Evolutionary conservation across 139 green algal species (phyloP), one percentile per base, ranked within the genome.

Genomic region (Chlamydomonas eustigma): DNA sequence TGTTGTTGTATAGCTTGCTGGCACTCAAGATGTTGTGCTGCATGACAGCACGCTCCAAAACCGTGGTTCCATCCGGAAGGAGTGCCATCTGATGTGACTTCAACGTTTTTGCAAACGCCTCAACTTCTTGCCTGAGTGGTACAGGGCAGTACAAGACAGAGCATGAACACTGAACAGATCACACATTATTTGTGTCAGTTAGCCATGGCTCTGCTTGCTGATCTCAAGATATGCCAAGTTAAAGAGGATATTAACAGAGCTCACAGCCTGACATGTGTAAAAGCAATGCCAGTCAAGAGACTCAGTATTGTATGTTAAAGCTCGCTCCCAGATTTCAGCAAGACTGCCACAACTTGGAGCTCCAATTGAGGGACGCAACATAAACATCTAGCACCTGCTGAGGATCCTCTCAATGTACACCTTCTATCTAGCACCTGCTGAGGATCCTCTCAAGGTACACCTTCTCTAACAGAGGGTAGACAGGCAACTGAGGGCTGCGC

Each of bases 401-500:
- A 99, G 83, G 64, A 99, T 97, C 44, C 44, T 18, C 63, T 22
- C 63, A 37, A 22, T 35, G 32, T 22, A 35, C 32, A 8, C 63
- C 28, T 35, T 28, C 39, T 74, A 28, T 37, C 32, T 72, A 25
- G 8, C 24, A 98, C 93, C 81, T 94, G 76, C 63, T 84, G 70
- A 99, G 83, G 64, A 99, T 97, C 18, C 94, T 83, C 80, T 98
- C 95, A 80, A 98, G 70, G 85, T 95, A 98, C 31, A 98, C 94
- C 79, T 98, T 98, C 39, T 98, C 90, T 18, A 99, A 77, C 64
- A 99, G 93, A 3, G 91, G 77, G 71, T 88, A 97, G 34, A 96
- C 67, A 0, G 83, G 64, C 50, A 98, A 84, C 34, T 78, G 73
- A 2, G 85, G 65, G 75, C 78, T 90, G 37, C 94, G 87, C 87